phyloP scores from a whole-genome alignment of 495 filamentous ascomycete species.

The Aspergillus olivimuriae region DNA sequence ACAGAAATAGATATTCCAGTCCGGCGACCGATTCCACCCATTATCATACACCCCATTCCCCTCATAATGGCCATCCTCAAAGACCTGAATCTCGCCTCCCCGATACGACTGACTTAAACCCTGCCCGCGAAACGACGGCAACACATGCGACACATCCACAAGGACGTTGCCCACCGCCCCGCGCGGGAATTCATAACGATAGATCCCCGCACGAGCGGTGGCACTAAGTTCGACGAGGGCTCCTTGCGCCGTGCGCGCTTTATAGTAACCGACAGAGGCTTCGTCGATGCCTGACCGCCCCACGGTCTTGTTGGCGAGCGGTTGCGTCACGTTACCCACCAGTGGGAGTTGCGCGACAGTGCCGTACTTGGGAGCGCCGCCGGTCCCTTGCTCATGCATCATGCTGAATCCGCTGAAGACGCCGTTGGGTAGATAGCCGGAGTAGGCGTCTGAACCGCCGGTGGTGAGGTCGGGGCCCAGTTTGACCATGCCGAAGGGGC shows the following conservation, averaged over 20 bases:
- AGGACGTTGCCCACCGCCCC: conserved; percentile 41
- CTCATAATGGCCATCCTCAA: conserved; percentile 50
- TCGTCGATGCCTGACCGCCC: conserved; percentile 44
- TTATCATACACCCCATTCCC: conserved; percentile 60
- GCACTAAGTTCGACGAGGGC: conserved; percentile 55
- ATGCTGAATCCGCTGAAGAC: conserved; percentile 63
- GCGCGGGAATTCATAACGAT: conserved; percentile 54
- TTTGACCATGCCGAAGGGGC: conserved; percentile 66
- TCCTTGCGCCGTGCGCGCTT: conserved; percentile 45
- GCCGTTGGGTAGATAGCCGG: conserved; percentile 54
- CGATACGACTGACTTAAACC: conserved; percentile 60
- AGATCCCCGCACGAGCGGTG: conserved; percentile 56
- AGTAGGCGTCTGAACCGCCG: conserved; percentile 55
- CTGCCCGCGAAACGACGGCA: conserved; percentile 54
- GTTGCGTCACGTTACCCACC: conserved; percentile 45
- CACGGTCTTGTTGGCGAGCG: conserved; percentile 51
- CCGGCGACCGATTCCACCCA: conserved; percentile 53
- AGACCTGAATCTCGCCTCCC: conserved; percentile 53
- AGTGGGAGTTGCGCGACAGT: conserved; percentile 61
- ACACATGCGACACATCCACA: conserved; percentile 66
- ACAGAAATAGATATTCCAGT: conserved; percentile 67
- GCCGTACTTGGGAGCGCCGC: conserved; percentile 70
- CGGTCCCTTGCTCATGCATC: conserved; percentile 71
- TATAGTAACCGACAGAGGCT: conserved; percentile 59
- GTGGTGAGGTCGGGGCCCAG: conserved; percentile 54